phyloP scores from a whole-genome alignment of 257 asterid genomes.

The Capsicum rhomboideum region DNA sequence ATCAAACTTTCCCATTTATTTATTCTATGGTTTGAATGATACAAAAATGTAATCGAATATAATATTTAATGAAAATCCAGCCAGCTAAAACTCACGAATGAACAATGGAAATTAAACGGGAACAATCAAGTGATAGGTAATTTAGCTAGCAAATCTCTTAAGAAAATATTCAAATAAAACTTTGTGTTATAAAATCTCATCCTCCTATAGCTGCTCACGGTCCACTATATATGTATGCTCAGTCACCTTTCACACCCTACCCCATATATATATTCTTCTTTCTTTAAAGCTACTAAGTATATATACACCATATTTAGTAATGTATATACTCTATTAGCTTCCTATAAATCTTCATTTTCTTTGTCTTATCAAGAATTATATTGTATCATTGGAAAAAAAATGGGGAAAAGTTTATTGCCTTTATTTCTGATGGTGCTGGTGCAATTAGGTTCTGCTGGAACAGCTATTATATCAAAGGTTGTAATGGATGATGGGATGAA shows the following conservation, averaged over 20 bases:
- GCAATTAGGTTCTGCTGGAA: constrained; percentile 73
- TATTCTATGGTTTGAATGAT: neutral
- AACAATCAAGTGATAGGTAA: neutral
- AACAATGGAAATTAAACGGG: neutral
- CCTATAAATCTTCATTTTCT: neutral
- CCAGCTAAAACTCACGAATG: neutral
- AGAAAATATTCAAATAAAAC: neutral
- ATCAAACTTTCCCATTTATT: neutral
- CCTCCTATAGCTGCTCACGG: neutral
- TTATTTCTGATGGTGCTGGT: constrained; percentile 56
- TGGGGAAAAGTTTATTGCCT: constrained; percentile 30
- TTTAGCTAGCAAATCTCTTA: neutral
- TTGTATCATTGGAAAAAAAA: neutral
- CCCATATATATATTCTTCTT: neutral
- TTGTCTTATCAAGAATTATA: neutral
- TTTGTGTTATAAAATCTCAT: neutral
- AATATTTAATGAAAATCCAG: neutral
- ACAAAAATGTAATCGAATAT: neutral
- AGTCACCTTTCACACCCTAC: neutral
- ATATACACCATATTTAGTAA: neutral
- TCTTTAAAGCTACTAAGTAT: neutral
- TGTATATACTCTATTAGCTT: neutral
- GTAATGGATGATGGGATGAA: constrained; percentile 93
- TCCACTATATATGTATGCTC: neutral
- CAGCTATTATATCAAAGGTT: constrained; percentile 66